These are phyloP conservation scores for Pleurotus salmoneostramineus DNA, from an alignment of 768 basidiomycete species.

Conservation along the genomic window DNA sequence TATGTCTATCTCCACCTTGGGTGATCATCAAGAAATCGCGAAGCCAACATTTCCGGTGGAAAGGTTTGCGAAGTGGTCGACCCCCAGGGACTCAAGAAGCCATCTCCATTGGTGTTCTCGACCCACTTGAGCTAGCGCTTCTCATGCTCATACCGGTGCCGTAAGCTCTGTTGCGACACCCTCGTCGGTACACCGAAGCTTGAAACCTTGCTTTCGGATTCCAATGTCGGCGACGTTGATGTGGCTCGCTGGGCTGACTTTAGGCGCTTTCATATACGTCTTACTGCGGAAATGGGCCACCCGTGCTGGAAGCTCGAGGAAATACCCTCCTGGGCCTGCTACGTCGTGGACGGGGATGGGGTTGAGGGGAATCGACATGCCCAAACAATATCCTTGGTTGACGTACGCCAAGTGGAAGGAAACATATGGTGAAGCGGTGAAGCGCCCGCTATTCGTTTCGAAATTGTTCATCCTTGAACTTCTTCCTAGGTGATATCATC, in stretches of 20 bases:
- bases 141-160: neutral
- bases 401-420: conserved; percentile 16
- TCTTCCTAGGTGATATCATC: conserved; percentile 32
- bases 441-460: neutral
- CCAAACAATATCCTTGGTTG: conserved; percentile 13
- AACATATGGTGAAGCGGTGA: conserved; percentile 14
- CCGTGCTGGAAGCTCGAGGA: neutral
- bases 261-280: neutral
- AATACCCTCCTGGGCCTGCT: conserved; percentile 5
- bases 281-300: neutral
- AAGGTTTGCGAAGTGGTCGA: neutral
- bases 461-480: neutral
- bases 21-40: neutral
- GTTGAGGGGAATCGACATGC: neutral
- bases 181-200: neutral
- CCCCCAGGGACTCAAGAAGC: neutral
- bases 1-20: neutral
- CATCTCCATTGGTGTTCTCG: neutral
- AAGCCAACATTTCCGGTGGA: too few species aligned
- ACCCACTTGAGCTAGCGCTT: neutral
- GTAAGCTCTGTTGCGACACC: too few species aligned
- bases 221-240: neutral
- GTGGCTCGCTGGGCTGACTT: neutral
- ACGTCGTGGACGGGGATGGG: neutral
- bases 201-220: neutral